Base-by-base conservation (phyloP, 345 rosid species). In the Eucalyptus brandiana region DNA sequence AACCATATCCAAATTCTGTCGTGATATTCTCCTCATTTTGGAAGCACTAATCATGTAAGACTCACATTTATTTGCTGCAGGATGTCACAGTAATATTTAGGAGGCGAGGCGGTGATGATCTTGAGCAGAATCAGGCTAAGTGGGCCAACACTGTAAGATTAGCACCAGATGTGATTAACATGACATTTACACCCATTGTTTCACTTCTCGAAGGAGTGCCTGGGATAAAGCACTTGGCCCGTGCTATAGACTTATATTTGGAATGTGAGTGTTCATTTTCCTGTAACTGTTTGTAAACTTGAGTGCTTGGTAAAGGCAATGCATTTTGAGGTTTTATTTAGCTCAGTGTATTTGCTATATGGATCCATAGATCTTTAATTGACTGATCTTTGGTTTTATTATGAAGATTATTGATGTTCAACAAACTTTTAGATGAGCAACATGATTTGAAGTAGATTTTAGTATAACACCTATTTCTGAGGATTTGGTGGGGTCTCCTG, bases 51-150 rank as follows among this genome's bases (percentile, higher is more conserved):
- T 76, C 83, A 40, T 40, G 47, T 81, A 87, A 90, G 89, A 91
- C 90, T 91, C 88, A 23, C 86, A 90, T 88, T 88, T 93, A 88
- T 89, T 91, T 95, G 86, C 91, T 97, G 97, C 95, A 98, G 99
- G 99, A 98, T 91, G 97, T 97, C 86, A 96, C 99, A 90, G 99
- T 98, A 86, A 98, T 98, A 89, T 98, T 96, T 92, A 93, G 99
- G 95, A 93, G 99, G 93, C 95, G 99, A 93, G 99, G 99, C 89
- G 99, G 99, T 30, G 99, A 98, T 80, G 99, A 98, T 93, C 97
- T 98, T 65, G 99, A 97, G 91, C 99, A 98, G 93, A 96, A 97
- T 92, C 99, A 96, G 92, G 92, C 94, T 67, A 95, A 94, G 90
- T 98, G 99, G 99, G 97, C 95, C 8, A 93, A 95, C 88, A 97